Percentiles rank a stretch among this genome's conserved stretches.
phyloP scores from a whole-genome alignment of 768 basidiomycete genomes.

The Auricularia sp. region DNA sequence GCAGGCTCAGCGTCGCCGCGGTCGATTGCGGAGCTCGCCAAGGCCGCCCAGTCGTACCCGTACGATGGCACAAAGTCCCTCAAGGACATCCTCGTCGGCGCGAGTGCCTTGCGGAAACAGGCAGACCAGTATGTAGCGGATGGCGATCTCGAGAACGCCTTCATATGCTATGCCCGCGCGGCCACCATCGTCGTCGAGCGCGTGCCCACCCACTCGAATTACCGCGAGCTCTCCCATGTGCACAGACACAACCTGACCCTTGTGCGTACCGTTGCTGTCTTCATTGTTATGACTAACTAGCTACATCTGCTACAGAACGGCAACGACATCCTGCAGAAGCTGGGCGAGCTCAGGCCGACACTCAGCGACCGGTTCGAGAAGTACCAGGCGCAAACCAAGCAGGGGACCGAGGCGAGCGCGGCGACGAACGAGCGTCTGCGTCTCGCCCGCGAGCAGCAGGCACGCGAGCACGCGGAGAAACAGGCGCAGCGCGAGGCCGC shows the following conservation, averaged over 20 bases:
- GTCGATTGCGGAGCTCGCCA: constrained; percentile 15
- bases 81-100: constrained; percentile 13
- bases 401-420: constrained; percentile 2
- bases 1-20: constrained; percentile 6
- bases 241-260: constrained; percentile 60
- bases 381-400: constrained; percentile 37
- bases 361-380: constrained; percentile 56
- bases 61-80: constrained; percentile 7
- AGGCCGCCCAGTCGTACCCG: constrained; percentile 9
- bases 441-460: background rate
- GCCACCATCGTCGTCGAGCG: constrained; percentile 73
- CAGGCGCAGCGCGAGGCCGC: constrained; percentile 4
- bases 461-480: background rate
- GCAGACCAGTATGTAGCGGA: constrained; percentile 7
- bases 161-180: constrained; percentile 60
- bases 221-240: constrained; percentile 41
- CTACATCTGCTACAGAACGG: constrained; percentile 44
- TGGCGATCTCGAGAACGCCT: constrained; percentile 60
- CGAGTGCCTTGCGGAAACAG: constrained; percentile 10
- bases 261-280: constrained; percentile 34
- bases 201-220: constrained; percentile 64
- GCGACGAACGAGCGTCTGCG: constrained; percentile 1
- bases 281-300: constrained; percentile 3
- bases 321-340: constrained; percentile 58
- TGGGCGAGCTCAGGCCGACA: constrained; percentile 53